A percentile compares a stretch with the other conserved stretches of the same genome.
Conservation (phyloP, 139 green algal species). For the Gonium pectorale region DNA sequence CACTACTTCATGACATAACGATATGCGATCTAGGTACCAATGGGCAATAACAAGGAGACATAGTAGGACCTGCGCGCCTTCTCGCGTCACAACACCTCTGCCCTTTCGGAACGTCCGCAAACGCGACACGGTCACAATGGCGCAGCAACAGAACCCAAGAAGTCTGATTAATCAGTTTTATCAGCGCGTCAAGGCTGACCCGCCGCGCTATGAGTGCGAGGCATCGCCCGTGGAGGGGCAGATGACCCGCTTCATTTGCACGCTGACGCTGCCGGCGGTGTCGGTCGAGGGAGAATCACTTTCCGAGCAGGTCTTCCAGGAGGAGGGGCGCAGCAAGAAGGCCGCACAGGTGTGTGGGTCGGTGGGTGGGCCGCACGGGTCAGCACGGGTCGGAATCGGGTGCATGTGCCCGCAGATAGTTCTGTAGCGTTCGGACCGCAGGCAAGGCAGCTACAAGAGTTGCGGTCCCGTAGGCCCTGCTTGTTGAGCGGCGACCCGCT, state of each 20-base stretch:
- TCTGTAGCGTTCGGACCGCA: no score
- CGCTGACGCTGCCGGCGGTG: neutral
- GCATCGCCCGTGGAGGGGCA: neutral
- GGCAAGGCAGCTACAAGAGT: no score
- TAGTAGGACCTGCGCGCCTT: no score
- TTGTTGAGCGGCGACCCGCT: no score
- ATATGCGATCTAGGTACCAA: no score
- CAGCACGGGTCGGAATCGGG: no score
- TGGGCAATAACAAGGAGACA: no score
- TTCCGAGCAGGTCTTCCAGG: neutral
- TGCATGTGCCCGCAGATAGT: no score
- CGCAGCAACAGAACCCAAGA: conserved; percentile 25
- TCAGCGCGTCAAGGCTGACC: neutral
- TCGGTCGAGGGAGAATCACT: neutral
- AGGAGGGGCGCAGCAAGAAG: conserved; percentile 34
- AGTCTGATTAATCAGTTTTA: conserved; percentile 20
- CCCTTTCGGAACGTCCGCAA: no score
- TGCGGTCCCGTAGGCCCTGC: no score
- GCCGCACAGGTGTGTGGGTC: neutral
- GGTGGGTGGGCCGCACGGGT: neutral
- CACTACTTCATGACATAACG: no score
- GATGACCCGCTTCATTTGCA: conserved; percentile 3
- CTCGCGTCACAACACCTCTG: no score
- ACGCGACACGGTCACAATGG: neutral
- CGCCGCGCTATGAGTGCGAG: neutral